phyloP scores from a whole-genome alignment of 2,329 filamentous ascomycete genomes.

The Botryotinia globosa region DNA sequence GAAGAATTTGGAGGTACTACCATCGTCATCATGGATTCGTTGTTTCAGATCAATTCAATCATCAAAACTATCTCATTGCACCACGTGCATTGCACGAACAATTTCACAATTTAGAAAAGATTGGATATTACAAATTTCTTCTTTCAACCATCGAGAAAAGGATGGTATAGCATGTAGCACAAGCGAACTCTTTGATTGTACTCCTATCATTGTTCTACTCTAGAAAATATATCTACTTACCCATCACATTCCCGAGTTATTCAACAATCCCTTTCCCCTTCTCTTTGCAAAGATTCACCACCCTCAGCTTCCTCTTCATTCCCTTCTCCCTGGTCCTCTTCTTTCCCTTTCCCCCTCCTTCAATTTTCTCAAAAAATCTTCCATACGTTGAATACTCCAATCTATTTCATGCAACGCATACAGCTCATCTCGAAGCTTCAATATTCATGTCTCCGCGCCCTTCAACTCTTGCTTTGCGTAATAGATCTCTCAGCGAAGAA shows the following conservation, averaged over 20 bases:
- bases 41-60: no score
- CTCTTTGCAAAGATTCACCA: not conserved
- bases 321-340: not conserved
- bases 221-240: not conserved
- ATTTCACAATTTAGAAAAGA: no score
- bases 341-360: accelerated
- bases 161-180: not conserved
- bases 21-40: no score
- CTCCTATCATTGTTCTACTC: not conserved
- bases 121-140: no score
- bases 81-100: no score
- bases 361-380: not conserved
- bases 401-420: not conserved
- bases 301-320: not conserved
- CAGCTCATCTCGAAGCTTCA: not conserved
- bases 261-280: not conserved
- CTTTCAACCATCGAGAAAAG: not conserved
- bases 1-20: no score
- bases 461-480: not conserved
- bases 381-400: not conserved
- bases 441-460: not conserved
- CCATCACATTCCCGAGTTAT: not conserved
- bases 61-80: no score
- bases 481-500: not conserved
- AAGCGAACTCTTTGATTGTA: not conserved